phyloP scores from a whole-genome alignment of 352 stramenopile species.

The Phytophthora brassicae region DNA sequence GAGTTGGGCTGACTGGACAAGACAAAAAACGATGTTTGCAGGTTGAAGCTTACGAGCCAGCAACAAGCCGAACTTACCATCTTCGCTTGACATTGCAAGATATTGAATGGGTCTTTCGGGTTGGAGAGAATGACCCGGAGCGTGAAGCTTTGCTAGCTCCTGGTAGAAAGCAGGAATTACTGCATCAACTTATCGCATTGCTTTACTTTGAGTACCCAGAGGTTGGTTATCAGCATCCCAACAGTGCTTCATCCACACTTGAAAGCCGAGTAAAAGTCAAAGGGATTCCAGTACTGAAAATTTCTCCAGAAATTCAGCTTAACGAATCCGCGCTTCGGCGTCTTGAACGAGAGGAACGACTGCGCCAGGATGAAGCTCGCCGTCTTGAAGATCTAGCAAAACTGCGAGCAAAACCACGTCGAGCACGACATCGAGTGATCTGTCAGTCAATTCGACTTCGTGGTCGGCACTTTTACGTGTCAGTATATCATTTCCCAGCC shows the following conservation, averaged over 20 bases:
- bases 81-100: conserved; percentile 52
- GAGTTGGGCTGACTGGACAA: conserved; percentile 36
- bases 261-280: neutral
- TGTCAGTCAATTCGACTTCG: conserved; percentile 34
- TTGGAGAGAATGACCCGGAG: conserved; percentile 19
- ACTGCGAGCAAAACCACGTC: conserved; percentile 47
- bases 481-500: conserved; percentile 59
- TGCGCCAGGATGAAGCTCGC: conserved; percentile 51
- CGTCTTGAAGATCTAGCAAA: conserved; percentile 45
- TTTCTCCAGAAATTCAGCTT: conserved; percentile 46
- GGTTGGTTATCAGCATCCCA: neutral
- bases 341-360: conserved; percentile 51
- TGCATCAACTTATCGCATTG: conserved; percentile 53
- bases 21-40: conserved; percentile 38
- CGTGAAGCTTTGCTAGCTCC: conserved; percentile 45
- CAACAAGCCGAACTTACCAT: conserved; percentile 27
- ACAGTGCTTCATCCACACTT: neutral
- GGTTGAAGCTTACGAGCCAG: conserved; percentile 60
- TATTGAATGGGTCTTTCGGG: conserved; percentile 55
- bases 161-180: conserved; percentile 54
- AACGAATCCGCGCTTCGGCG: conserved; percentile 47
- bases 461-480: conserved; percentile 52
- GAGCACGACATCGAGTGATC: conserved; percentile 51
- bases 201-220: conserved; percentile 66
- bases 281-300: conserved; percentile 28